A percentile compares a stretch with the other conserved stretches of the same genome.
phyloP scores from a whole-genome alignment of 495 filamentous ascomycete genomes.

The Lasiosphaeris hirsuta region DNA sequence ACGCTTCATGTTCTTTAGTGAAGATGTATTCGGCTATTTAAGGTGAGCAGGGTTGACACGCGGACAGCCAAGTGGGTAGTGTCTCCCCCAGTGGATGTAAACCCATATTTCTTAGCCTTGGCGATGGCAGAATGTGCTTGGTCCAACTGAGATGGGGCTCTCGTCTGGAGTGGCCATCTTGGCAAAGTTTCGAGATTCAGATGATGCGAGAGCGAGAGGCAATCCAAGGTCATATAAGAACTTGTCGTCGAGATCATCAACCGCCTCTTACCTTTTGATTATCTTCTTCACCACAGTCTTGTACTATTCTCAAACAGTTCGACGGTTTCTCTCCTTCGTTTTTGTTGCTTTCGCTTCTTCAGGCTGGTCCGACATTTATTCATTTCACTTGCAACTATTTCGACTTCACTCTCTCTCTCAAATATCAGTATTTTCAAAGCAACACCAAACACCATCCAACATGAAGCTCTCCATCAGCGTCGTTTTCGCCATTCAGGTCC shows the following conservation, averaged over 20 bases:
- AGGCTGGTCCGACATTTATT: slow-evolving; percentile 4
- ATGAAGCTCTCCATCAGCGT: slow-evolving; percentile 27
- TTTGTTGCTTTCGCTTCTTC: slow-evolving; percentile 1
- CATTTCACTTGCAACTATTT: slow-evolving; percentile 3
- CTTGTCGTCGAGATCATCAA: not conserved
- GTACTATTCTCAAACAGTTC: not conserved
- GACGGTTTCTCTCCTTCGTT: not conserved
- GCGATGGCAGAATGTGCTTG: not conserved
- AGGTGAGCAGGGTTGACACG: not conserved
- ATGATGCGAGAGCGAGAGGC: not conserved
- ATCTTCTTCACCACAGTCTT: not conserved
- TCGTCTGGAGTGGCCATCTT: not conserved
- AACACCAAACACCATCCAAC: slow-evolving; percentile 3
- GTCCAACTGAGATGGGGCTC: not conserved
- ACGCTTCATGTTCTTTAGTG: not conserved
- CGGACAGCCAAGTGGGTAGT: not conserved
- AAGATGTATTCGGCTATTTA: not conserved
- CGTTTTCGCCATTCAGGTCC: slow-evolving; percentile 23
- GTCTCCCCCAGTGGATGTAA: not conserved
- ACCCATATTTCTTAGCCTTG: not conserved
- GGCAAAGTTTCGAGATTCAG: slow-evolving; percentile 1
- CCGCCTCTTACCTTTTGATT: not conserved
- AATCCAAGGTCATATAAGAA: not conserved
- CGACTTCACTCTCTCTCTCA: not conserved
- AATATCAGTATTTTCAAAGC: not conserved